These are phyloP conservation scores for Cytospora schulzeri DNA, from an alignment of 2,329 filamentous ascomycete genomes.

Conservation along the genomic window DNA sequence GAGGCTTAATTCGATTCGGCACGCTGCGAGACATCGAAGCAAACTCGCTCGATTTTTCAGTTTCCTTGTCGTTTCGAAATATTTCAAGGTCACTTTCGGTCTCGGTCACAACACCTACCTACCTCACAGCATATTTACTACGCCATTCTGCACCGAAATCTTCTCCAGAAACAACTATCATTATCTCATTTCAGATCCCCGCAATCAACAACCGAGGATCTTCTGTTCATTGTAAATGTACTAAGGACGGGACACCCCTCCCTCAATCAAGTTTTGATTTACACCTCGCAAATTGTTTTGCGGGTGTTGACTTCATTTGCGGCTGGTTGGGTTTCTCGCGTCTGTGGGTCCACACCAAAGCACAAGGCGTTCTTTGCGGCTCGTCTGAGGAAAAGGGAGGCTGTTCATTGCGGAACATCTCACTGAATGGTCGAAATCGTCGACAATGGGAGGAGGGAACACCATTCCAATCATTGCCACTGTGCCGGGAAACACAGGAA, in stretches of 20 bases:
- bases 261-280: not conserved
- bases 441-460: not conserved
- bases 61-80: not conserved
- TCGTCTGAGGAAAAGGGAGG: not conserved
- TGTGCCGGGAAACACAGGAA: not conserved
- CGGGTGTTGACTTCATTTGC: not conserved
- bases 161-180: not conserved
- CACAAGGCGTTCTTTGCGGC: not conserved
- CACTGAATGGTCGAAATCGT: not conserved
- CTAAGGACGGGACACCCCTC: not conserved
- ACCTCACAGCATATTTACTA: slow-evolving; percentile 12
- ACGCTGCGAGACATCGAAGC: not conserved
- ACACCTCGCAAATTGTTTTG: not conserved
- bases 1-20: not conserved
- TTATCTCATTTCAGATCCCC: slow-evolving; percentile 12
- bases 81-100: not conserved
- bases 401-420: not conserved
- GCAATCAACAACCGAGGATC: not conserved
- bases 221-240: not conserved
- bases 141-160: not conserved
- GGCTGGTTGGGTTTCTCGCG: not conserved
- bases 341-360: no score
- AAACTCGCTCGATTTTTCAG: not conserved
- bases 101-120: not conserved
- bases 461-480: not conserved